Conservation (phyloP, 306 rosid genomes). For the Medicago ruthenica region DNA sequence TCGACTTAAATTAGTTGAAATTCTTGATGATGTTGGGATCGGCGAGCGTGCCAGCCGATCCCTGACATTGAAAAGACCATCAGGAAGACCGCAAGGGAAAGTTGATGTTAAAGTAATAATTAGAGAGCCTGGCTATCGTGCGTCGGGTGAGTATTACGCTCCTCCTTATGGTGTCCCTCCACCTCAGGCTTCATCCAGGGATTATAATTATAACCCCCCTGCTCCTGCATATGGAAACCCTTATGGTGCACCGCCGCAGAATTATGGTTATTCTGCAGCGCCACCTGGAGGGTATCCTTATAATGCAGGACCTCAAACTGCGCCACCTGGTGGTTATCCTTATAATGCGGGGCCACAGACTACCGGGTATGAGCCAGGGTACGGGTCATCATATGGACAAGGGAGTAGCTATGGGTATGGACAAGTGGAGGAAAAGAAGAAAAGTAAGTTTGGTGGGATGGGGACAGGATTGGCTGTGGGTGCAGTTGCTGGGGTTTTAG, state of each 20-base stretch:
- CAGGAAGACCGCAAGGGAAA: constrained; percentile 87
- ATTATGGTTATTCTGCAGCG: constrained; percentile 39
- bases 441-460: constrained; percentile 87
- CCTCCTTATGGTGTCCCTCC: constrained; percentile 76
- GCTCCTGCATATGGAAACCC: constrained; percentile 49
- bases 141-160: constrained; percentile 52
- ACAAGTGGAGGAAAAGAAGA: constrained; percentile 58
- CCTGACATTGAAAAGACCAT: constrained; percentile 71
- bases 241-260: constrained; percentile 47
- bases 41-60: constrained; percentile 49
- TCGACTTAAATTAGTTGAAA: constrained; percentile 55
- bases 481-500: constrained; percentile 72
- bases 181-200: constrained; percentile 41
- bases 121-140: constrained; percentile 54
- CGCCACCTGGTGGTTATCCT: no score
- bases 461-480: constrained; percentile 97
- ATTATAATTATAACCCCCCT: constrained; percentile 39
- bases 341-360: no score
- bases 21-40: constrained; percentile 55
- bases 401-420: constrained; percentile 6
- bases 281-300: constrained; percentile 40
- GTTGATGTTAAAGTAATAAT: constrained; percentile 58
- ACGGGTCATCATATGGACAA: constrained; percentile 41
- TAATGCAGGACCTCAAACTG: constrained; percentile 34
- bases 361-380: constrained; percentile 36